Evolutionary conservation across 192 early-diverging fungal species (phyloP), one percentile per base, ranked within the genome.

Genomic region (Dissophora globulifera): DNA sequence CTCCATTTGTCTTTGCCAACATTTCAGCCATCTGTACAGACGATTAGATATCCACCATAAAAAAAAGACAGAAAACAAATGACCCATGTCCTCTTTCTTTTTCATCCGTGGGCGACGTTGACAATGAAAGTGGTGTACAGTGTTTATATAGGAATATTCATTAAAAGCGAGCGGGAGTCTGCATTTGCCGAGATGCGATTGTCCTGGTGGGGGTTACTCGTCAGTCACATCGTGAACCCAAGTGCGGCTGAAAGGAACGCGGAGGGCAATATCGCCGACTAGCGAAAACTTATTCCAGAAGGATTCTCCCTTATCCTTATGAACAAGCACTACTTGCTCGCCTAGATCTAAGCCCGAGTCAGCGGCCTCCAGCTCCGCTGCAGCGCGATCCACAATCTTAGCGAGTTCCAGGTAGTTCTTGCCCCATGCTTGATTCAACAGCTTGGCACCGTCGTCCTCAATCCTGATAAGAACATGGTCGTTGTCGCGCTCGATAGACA

Each of bases 171-270:
- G n/a, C n/a, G n/a, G n/a, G n/a, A n/a, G n/a, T n/a, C n/a, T n/a
- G n/a, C n/a, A n/a, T n/a, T n/a, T n/a, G n/a, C n/a, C n/a, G n/a
- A n/a, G n/a, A n/a, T n/a, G n/a, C n/a, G n/a, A n/a, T n/a, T n/a
- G n/a, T n/a, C n/a, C n/a, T n/a, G n/a, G n/a, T n/a, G n/a, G n/a
- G n/a, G 38, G 38, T 52, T 75, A 64, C 35, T 64, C 56, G 26
- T 76, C 72, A 4, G 33, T 31, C 13, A 76, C 50, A 55, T 76
- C 72, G 19, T 67, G 62, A 29, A 76, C 25, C 72, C 72, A 76
- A n/a, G 49, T 58, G 17, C 72, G 72, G 26, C 56, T 42, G 2
- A 76, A 45, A 3, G 72, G 72, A 13, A 76, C 41, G 13, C 72
- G 62, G 26, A 67, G 43, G 7, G 50, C 26, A 25, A 76, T 22